phyloP scores from a whole-genome alignment of 2,329 filamentous ascomycete genomes.

The Trichoderma sp. region DNA sequence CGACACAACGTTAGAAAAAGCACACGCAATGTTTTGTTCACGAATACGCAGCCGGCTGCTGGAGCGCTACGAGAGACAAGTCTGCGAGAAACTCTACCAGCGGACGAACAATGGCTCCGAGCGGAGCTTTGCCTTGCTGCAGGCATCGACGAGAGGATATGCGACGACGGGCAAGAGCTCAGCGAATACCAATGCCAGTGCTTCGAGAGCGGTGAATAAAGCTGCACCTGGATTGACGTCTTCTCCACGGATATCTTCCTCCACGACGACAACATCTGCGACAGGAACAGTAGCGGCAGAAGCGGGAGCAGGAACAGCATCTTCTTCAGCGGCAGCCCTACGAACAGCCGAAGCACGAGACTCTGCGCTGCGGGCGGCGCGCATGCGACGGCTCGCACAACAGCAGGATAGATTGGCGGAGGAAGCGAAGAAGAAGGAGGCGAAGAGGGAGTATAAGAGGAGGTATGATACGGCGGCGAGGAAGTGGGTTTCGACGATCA shows the following conservation, averaged over 20 bases:
- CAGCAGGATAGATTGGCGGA: slow-evolving; percentile 25
- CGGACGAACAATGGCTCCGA: background rate
- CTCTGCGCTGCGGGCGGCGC: slow-evolving; percentile 28
- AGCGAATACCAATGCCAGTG: background rate
- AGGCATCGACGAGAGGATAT: background rate
- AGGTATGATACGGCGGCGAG: slow-evolving; percentile 48
- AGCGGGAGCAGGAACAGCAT: background rate
- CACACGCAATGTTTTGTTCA: slow-evolving; percentile 10
- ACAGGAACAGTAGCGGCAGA: background rate
- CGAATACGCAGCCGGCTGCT: background rate
- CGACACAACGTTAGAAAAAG: background rate
- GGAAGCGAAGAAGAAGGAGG: slow-evolving; percentile 26
- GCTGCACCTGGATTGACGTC: background rate
- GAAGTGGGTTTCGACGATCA: slow-evolving; percentile 49
- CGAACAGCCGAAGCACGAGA: slow-evolving; percentile 29
- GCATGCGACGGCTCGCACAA: slow-evolving; percentile 24
- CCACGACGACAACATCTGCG: background rate
- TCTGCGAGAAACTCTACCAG: background rate
- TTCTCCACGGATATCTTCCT: background rate
- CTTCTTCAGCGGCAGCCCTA: slow-evolving; percentile 12
- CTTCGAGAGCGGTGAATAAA: background rate
- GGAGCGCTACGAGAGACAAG: background rate
- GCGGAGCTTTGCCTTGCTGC: background rate
- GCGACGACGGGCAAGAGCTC: background rate
- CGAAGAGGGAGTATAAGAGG: slow-evolving; percentile 41